Evolutionary conservation across 495 filamentous ascomycete species (phyloP).

Genomic region (Thermothielavioides terrestris): DNA sequence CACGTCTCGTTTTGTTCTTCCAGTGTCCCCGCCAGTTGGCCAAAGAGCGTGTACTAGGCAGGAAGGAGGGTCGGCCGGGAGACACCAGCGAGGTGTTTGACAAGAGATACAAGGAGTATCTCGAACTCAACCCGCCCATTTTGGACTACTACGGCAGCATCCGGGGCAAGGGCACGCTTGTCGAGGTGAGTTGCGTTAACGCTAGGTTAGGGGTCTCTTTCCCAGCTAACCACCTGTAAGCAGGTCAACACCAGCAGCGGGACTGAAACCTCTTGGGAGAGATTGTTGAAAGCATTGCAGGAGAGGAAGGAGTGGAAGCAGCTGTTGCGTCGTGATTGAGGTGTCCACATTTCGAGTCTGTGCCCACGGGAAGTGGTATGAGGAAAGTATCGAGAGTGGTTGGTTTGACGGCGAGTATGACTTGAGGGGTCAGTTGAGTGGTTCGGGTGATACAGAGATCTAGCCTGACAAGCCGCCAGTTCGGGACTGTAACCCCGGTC

Average conservation of each 20-base stretch:
- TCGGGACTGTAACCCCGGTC: no score
- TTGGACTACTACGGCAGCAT: slow-evolving; percentile 3
- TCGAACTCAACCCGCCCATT: slow-evolving; percentile 15
- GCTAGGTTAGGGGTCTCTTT: neutral
- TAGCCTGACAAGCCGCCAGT: no score
- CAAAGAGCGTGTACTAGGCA: slow-evolving; percentile 7
- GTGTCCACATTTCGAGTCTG: no score
- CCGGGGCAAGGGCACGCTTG: neutral
- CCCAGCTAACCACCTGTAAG: neutral
- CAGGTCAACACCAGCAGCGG: neutral
- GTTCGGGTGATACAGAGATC: no score
- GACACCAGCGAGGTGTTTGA: slow-evolving; percentile 10
- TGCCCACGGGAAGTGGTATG: no score
- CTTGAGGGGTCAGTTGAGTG: no score
- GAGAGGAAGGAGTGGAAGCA: neutral
- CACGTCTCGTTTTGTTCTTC: slow-evolving; percentile 13
- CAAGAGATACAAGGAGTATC: slow-evolving; percentile 15
- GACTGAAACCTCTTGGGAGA: neutral
- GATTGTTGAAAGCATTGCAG: neutral
- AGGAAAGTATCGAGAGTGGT: no score
- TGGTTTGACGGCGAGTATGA: no score
- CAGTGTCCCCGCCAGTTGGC: slow-evolving; percentile 11
- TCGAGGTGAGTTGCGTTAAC: neutral
- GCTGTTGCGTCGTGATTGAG: neutral
- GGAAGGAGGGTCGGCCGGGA: slow-evolving; percentile 7